These are phyloP conservation scores for Bertia moriformis DNA, from an alignment of 2,329 filamentous ascomycete genomes.

Conservation along the genomic window DNA sequence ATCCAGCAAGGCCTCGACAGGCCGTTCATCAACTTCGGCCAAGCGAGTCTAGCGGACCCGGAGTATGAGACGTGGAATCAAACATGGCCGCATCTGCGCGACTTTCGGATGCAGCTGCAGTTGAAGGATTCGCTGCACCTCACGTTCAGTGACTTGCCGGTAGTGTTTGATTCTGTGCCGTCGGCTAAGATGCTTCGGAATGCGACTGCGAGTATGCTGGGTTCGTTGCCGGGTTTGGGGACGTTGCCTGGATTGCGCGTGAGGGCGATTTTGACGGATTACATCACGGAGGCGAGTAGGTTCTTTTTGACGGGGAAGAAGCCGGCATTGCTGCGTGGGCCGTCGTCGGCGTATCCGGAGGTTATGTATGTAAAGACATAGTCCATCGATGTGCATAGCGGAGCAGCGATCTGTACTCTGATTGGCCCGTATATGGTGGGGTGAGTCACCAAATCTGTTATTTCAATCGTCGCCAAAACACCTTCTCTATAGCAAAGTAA, in stretches of 20 bases:
- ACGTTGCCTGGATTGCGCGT: not conserved
- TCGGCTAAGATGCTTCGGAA: not conserved
- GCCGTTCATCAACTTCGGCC: slow-evolving; percentile 16
- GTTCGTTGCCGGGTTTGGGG: no score
- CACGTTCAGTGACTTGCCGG: slow-evolving; percentile 13
- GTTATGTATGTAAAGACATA: no score
- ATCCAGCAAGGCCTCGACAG: slow-evolving; percentile 9
- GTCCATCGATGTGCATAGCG: no score
- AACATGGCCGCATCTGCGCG: slow-evolving; percentile 5
- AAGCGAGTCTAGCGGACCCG: slow-evolving; percentile 7
- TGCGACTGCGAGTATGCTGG: no score
- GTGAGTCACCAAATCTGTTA: no score
- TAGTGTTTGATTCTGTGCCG: slow-evolving; percentile 7
- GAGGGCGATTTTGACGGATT: not conserved
- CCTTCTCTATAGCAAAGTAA: no score
- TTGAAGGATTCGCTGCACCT: slow-evolving; percentile 13
- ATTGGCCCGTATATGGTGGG: no score
- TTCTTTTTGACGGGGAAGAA: not conserved
- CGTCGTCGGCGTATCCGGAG: not conserved
- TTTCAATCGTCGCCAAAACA: no score
- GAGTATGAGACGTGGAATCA: slow-evolving; percentile 13
- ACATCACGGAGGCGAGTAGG: not conserved
- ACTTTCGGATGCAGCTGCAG: slow-evolving; percentile 14
- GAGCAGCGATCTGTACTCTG: no score
- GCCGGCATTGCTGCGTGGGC: not conserved